These are phyloP conservation scores for Cyberlindnera xylosilytica DNA, from an alignment of 805 yeast species.

Conservation along the genomic window DNA sequence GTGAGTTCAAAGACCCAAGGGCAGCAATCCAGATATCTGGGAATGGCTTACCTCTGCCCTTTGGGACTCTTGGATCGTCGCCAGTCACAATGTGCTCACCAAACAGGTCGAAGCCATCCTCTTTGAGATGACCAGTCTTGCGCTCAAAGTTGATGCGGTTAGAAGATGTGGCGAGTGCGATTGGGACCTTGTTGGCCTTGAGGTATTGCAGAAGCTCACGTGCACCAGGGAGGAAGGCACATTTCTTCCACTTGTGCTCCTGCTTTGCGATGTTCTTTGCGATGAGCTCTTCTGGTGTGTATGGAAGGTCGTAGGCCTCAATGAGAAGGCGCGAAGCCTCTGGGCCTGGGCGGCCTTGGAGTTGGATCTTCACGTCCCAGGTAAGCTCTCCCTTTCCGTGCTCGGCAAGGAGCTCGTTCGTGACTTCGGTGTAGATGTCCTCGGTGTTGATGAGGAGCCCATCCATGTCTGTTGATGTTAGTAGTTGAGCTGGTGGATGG, in stretches of 20 bases:
- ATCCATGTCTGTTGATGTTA: conserved; percentile 84
- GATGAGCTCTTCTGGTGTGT: conserved; percentile 63
- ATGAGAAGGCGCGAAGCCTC: conserved; percentile 51
- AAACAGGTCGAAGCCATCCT: conserved; percentile 61
- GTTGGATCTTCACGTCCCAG: conserved; percentile 84
- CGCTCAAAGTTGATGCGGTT: conserved; percentile 53
- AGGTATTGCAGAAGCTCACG: conserved; percentile 58
- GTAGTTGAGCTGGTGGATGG: too few species aligned
- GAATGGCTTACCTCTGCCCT: conserved; percentile 87
- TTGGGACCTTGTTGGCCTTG: conserved; percentile 55
- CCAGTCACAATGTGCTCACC: conserved; percentile 75
- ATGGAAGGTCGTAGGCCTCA: conserved; percentile 64
- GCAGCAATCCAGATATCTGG: conserved; percentile 94
- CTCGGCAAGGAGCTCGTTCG: conserved; percentile 60
- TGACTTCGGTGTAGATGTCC: conserved; percentile 80
- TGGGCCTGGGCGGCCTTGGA: conserved; percentile 91
- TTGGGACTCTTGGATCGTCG: conserved; percentile 79
- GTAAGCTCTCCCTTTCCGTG: conserved; percentile 78
- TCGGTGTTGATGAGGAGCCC: conserved; percentile 92
- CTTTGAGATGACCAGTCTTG: conserved; percentile 66
- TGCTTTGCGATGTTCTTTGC: conserved; percentile 49
- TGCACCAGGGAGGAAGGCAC: conserved; percentile 83
- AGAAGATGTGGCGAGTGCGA: conserved; percentile 91
- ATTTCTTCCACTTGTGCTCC: conserved; percentile 53
- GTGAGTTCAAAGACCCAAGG: conserved; percentile 63